Evolutionary conservation across 257 asterid genomes (phyloP), one percentile per base, ranked within the genome.

Genomic region (Anisodus acutangulus): DNA sequence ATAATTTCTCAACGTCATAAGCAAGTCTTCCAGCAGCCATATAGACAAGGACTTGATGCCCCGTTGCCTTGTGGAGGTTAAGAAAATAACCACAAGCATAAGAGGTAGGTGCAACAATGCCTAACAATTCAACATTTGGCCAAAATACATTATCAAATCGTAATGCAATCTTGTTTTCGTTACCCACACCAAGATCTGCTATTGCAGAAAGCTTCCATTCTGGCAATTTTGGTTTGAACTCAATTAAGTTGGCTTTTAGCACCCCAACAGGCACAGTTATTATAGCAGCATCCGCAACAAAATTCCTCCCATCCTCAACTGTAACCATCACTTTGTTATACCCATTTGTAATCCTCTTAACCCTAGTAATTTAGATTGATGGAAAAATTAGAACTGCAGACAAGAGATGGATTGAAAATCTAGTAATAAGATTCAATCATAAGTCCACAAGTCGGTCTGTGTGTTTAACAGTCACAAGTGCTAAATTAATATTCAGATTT

Each of bases 21-120:
- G 99, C 97, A 83, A 95, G 94, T 81, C 93, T 90, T 72, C 99
- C 99, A 80, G 99, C 98, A 67, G 98, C 98, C 99, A 97, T 97
- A 87, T 93, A 97, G 83, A 97, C 99, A 47, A 97, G 98, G 69
- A 97, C 93, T 0, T 95, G 98, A 86, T 97, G 88, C n/a, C 97
- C 98, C 1, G 96, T 97, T 51, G 99, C 98, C 90, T 97, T 97
- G 81, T 95, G 98, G 85, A 97, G 98, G 90, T 95, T 97, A 60
- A 97, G 97, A 84, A 97, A 97, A 86, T 97, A 97, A 67, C 98
- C 97, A 78, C 99, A 97, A 4, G 97, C 91, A 87, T 93, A 93
- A 72, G 98, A 92, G 49, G 98, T 93, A 10, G 92, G 91, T 57
- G 99, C 97, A 82, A 92, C 97, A 62, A 93, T 83, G 41, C 99